Evolutionary conservation across 495 filamentous ascomycete species (phyloP).

Genomic region (Podospora pseudopauciseta): DNA sequence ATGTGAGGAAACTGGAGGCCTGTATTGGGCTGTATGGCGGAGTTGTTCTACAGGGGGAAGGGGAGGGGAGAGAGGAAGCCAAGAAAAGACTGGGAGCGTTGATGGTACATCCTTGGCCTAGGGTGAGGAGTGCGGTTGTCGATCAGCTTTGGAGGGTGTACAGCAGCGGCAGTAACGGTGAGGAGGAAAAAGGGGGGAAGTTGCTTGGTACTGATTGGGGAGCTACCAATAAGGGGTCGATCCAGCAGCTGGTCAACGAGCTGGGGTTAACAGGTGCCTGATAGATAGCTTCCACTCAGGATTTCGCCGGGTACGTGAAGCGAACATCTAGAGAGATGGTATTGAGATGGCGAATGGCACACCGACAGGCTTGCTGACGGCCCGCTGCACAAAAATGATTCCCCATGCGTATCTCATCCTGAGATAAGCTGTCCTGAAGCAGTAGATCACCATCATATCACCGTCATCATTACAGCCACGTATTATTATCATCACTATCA

Average conservation of each 20-base stretch:
- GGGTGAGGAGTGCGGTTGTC: constrained; percentile 40
- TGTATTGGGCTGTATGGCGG: constrained; percentile 74
- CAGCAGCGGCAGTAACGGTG: constrained; percentile 31
- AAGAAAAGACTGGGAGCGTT: constrained; percentile 43
- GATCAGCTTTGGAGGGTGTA: constrained; percentile 46
- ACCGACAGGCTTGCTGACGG: not conserved
- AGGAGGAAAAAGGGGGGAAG: constrained; percentile 36
- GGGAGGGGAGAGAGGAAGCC: constrained; percentile 39
- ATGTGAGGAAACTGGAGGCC: constrained; percentile 72
- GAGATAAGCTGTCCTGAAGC: not conserved
- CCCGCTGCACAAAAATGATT: not conserved
- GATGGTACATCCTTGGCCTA: constrained; percentile 47
- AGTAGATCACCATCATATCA: not conserved
- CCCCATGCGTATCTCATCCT: not conserved
- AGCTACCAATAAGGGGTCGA: not conserved
- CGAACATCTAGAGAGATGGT: not conserved
- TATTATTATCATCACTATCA: not conserved
- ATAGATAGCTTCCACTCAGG: not conserved
- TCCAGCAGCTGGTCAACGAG: not conserved
- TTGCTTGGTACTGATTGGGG: not conserved
- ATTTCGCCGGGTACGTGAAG: no score
- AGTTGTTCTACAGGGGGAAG: constrained; percentile 37
- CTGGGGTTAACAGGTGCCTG: constrained; percentile 3
- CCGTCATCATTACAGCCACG: not conserved
- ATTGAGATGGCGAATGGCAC: not conserved